phyloP scores from a whole-genome alignment of 495 filamentous ascomycete species.

The Podospora didyma region DNA sequence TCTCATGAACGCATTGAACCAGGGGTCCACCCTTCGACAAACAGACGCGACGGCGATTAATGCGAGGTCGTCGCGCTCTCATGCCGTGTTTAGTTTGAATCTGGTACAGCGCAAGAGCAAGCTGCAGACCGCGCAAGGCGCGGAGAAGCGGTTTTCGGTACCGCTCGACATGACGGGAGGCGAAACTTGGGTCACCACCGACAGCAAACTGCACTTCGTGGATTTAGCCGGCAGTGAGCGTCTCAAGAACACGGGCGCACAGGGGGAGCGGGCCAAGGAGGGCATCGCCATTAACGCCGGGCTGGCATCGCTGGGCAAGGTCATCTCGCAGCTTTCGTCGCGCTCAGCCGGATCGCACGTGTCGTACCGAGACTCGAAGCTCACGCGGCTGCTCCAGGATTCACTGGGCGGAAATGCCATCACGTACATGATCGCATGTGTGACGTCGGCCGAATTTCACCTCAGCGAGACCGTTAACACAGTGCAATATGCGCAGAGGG shows the following conservation, averaged over 20 bases:
- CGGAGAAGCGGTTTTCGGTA: conserved; percentile 85
- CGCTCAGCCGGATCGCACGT: conserved; percentile 85
- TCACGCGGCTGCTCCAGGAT: conserved; percentile 94
- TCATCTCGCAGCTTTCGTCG: conserved; percentile 96
- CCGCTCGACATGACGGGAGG: conserved; percentile 73
- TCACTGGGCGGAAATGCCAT: conserved; percentile 97
- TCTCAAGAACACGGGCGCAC: conserved; percentile 94
- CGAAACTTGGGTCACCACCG: conserved; percentile 73
- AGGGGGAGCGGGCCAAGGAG: conserved; percentile 91
- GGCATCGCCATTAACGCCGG: conserved; percentile 99
- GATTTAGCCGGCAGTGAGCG: conserved; percentile 97
- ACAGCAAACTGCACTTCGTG: conserved; percentile 98
- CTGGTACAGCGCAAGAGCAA: conserved; percentile 80
- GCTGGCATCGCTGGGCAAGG: conserved; percentile 91
- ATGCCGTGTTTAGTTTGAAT: conserved; percentile 96
- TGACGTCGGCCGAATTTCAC: conserved; percentile 95
- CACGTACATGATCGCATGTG: conserved; percentile 99
- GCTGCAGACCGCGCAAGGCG: conserved; percentile 44
- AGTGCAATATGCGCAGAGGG: conserved; percentile 93
- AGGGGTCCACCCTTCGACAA: conserved; percentile 90
- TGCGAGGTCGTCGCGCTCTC: conserved; percentile 96
- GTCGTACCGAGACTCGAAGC: conserved; percentile 94
- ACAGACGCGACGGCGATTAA: conserved; percentile 99
- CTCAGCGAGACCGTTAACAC: conserved; percentile 97
- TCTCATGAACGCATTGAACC: conserved; percentile 80